A percentile compares a stretch with the other conserved stretches of the same genome.
These are phyloP conservation scores for Phytophthora pluvialis DNA, from an alignment of 352 stramenopile genomes.

Conservation along the genomic window DNA sequence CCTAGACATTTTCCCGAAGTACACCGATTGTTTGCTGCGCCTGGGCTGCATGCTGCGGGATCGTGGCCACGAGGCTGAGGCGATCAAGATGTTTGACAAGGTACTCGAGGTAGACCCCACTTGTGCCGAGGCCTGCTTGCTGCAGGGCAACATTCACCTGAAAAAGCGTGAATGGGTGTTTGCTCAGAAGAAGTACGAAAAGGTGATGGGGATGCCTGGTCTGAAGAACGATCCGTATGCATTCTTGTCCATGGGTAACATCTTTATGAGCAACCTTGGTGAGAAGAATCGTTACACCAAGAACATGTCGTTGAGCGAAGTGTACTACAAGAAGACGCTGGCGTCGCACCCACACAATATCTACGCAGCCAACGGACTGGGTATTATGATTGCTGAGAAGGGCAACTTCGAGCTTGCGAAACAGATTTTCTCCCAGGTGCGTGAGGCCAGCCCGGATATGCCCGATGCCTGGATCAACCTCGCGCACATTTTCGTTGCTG, in stretches of 20 bases:
- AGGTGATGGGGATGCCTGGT: conserved; percentile 95
- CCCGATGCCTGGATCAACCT: conserved; percentile 97
- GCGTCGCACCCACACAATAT: conserved; percentile 94
- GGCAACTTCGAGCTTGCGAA: conserved; percentile 96
- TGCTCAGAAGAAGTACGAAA: conserved; percentile 94
- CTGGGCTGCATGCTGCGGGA: conserved; percentile 95
- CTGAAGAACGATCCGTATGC: conserved; percentile 97
- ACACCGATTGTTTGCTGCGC: conserved; percentile 95
- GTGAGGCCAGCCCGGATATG: conserved; percentile 96
- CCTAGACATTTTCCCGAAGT: conserved; percentile 92
- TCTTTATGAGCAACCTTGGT: conserved; percentile 98
- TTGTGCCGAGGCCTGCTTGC: conserved; percentile 92
- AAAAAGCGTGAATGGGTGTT: conserved; percentile 95
- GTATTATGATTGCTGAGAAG: conserved; percentile 98
- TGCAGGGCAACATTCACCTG: conserved; percentile 97
- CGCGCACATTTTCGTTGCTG: conserved; percentile 96
- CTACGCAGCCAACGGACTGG: conserved; percentile 97
- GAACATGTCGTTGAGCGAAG: conserved; percentile 94
- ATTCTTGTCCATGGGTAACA: conserved; percentile 97
- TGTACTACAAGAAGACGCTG: conserved; percentile 97
- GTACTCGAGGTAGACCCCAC: conserved; percentile 92
- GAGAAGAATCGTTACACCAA: conserved; percentile 96
- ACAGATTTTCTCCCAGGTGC: conserved; percentile 96
- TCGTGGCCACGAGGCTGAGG: conserved; percentile 90
- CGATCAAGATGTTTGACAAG: conserved; percentile 93